Percentiles rank a stretch among this genome's conserved stretches.
phyloP scores from a whole-genome alignment of 108 stramenopile species.

The Discostella stelligeroides region DNA sequence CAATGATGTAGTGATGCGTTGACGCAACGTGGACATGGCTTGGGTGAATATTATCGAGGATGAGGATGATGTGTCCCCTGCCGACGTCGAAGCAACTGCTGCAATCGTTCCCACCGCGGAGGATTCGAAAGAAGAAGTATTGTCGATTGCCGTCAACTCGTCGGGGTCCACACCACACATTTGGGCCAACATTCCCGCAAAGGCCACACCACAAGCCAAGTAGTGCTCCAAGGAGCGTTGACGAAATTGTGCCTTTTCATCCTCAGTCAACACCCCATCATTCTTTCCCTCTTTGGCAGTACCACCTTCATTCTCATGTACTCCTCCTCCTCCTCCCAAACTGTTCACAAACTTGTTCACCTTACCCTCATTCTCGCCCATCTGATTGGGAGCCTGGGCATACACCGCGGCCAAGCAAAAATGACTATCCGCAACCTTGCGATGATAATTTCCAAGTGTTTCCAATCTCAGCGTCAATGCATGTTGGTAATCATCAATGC shows the following conservation, averaged over 20 bases:
- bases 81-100: neutral
- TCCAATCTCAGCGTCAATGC: conserved; percentile 44
- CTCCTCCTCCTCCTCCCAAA: conserved; percentile 23
- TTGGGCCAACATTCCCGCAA: conserved; percentile 65
- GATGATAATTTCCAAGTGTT: conserved; percentile 51
- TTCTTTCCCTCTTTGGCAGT: neutral
- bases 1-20: conserved; percentile 21
- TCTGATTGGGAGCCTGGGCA: conserved; percentile 40
- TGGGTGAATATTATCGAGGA: conserved; percentile 13
- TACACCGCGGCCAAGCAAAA: conserved; percentile 69
- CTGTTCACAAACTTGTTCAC: conserved; percentile 20
- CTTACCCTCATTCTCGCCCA: conserved; percentile 30
- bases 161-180: conserved; percentile 66
- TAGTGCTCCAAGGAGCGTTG: conserved; percentile 56
- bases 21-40: conserved; percentile 23
- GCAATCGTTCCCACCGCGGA: neutral
- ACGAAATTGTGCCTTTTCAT: conserved; percentile 48
- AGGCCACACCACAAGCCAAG: conserved; percentile 58
- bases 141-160: conserved; percentile 22
- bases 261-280: conserved; percentile 26
- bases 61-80: neutral
- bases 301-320: neutral
- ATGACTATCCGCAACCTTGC: conserved; percentile 75
- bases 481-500: conserved; percentile 64
- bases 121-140: neutral